Conservation (phyloP, 257 asterid genomes). For the Solanum peruvianum region DNA sequence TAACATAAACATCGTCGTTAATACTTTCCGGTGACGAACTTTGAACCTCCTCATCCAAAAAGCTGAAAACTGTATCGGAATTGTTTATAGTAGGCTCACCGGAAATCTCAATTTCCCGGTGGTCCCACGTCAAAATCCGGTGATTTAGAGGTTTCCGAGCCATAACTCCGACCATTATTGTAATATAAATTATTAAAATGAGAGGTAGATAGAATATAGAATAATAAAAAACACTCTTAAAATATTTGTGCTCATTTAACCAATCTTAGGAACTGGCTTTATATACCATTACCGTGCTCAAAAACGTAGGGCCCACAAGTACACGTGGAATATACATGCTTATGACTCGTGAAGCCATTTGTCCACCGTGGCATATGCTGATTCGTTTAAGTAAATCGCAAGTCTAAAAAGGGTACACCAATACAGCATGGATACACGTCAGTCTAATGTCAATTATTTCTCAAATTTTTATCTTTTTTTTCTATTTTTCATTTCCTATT, state of each 20-base stretch:
- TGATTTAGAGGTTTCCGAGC: conserved; percentile 28
- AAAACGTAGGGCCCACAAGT: conserved; percentile 13
- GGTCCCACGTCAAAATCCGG: conserved; percentile 52
- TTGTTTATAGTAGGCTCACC: conserved; percentile 45
- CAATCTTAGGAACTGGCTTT: neutral
- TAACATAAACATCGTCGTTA: conserved; percentile 8
- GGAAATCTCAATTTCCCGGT: conserved; percentile 33
- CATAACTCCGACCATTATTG: conserved; percentile 13
- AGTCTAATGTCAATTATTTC: conserved; percentile 28
- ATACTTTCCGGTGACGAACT: conserved; percentile 26
- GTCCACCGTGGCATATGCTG: neutral
- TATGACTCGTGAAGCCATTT: neutral
- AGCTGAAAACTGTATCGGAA: conserved; percentile 71
- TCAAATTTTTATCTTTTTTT: neutral
- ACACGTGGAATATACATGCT: neutral
- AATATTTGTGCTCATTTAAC: neutral
- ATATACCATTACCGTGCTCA: neutral
- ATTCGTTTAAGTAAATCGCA: conserved; percentile 3
- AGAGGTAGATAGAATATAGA: neutral
- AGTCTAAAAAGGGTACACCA: neutral
- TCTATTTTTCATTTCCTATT: neutral
- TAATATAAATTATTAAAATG: too few relatives aligned
- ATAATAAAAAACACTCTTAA: neutral
- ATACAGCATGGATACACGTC: conserved; percentile 81
- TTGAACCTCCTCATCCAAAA: conserved; percentile 41